phyloP scores from a whole-genome alignment of 2,329 filamentous ascomycete genomes.

The Dactylellina drechsleri region DNA sequence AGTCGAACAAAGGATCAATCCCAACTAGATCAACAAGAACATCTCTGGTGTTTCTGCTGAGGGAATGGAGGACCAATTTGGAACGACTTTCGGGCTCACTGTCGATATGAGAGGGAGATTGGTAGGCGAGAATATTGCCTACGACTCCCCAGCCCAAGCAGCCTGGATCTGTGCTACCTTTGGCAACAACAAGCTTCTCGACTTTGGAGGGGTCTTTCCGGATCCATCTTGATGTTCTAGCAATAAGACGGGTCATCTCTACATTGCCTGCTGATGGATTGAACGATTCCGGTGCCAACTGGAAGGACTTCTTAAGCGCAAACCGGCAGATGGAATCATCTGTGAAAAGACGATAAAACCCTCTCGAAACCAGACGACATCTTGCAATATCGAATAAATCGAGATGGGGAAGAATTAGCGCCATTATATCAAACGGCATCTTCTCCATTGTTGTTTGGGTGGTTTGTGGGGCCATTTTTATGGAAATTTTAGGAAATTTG shows the following conservation, averaged over 20 bases:
- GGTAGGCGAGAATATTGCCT: slow-evolving; percentile 42
- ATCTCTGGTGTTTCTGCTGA: slow-evolving; percentile 26
- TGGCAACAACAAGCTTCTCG: slow-evolving; percentile 41
- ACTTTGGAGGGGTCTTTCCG: slow-evolving; percentile 47
- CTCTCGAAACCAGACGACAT: slow-evolving; percentile 47
- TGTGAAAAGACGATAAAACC: slow-evolving; percentile 47
- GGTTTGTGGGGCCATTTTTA: slow-evolving; percentile 13
- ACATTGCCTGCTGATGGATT: slow-evolving; percentile 33
- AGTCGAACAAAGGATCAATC: slow-evolving; percentile 43
- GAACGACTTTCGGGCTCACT: slow-evolving; percentile 31
- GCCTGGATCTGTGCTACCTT: slow-evolving; percentile 29
- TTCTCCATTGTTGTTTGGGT: slow-evolving; percentile 26
- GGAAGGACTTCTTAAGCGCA: slow-evolving; percentile 44
- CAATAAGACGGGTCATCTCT: slow-evolving; percentile 46
- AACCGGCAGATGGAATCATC: slow-evolving; percentile 46
- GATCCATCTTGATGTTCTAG: slow-evolving; percentile 49
- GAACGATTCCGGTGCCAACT: slow-evolving; percentile 38
- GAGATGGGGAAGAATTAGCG: slow-evolving; percentile 30
- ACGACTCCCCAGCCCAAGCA: slow-evolving; percentile 47
- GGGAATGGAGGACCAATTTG: slow-evolving; percentile 36
- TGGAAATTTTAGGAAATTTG: not conserved
- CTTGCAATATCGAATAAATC: slow-evolving; percentile 53
- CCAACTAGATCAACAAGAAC: slow-evolving; percentile 25
- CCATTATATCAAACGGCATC: slow-evolving; percentile 39
- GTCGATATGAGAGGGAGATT: slow-evolving; percentile 45